Evolutionary conservation across 2,329 filamentous ascomycete genomes (phyloP), one percentile per base, ranked within the genome.

Genomic region (Colletotrichum cordylinicola): DNA sequence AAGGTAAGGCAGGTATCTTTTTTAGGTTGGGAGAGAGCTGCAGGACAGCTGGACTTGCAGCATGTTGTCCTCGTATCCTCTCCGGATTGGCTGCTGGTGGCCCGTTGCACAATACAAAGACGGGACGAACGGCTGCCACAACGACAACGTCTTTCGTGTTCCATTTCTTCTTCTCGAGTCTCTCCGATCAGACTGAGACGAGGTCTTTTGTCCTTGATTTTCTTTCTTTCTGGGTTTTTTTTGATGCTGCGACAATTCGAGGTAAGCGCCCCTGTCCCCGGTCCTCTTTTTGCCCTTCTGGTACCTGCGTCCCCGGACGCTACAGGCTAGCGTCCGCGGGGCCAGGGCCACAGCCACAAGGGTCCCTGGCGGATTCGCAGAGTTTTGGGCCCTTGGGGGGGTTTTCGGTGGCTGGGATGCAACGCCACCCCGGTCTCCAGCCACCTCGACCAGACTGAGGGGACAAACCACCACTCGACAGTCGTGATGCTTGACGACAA

Each of bases 21-120:
- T 48, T 67, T 37, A 29, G 58, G 58, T 74, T 65, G 43, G 67
- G 58, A 35, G 48, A 52, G 18, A 15, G 67, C 33, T 68, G 73
- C 73, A 73, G 70, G 70, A 75, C 73, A 75, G 48, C 64, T 75
- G 73, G 37, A 67, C 70, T 52, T 73, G 73, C 70, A 73, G 64
- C 64, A 75, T 75, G 73, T 69, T 65, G 43, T 27, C 27, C 16
- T 18, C 29, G 16, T 24, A 39, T 21, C 37, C 13, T 24, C 18
- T 56, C 16, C 31, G 33, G 67, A 55, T 56, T 66, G 39, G 65
- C 0, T 29, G 55, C 15, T 4, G 0, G 16, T n/a, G 64, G 0
- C 18, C 21, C 31, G 24, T 64, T 37, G 21, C 1, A 52, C 33
- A 66, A 73, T 60, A 68, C 33, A 58, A 72, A 73, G 62, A 68